phyloP scores from a whole-genome alignment of 108 stramenopile species.

The Nannochloropsis gaditana region DNA sequence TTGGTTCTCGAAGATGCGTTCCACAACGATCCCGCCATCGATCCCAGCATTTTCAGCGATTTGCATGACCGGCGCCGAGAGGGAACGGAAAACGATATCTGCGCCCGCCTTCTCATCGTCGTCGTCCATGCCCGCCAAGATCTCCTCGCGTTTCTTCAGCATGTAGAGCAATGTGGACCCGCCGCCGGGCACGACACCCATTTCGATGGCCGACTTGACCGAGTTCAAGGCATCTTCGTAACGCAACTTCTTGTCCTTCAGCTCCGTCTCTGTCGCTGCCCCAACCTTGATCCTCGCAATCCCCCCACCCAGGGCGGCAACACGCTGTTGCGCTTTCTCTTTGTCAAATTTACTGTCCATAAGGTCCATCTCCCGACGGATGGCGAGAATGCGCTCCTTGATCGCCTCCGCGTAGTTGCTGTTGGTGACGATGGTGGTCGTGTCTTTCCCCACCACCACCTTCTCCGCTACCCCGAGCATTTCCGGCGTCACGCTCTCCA shows the following conservation, averaged over 20 bases:
- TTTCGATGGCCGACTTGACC: constrained; percentile 76
- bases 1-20: constrained; percentile 40
- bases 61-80: constrained; percentile 78
- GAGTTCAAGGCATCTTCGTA: constrained; percentile 95
- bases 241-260: constrained; percentile 96
- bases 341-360: constrained; percentile 84
- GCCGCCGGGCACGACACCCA: constrained; percentile 93
- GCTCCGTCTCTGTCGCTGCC: constrained; percentile 93
- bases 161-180: constrained; percentile 80
- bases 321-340: constrained; percentile 85
- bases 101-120: constrained; percentile 84
- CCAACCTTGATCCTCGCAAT: constrained; percentile 95
- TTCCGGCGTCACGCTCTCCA: constrained; percentile 73
- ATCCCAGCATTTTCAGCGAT: constrained; percentile 87
- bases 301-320: constrained; percentile 90
- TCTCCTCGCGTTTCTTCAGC: constrained; percentile 57
- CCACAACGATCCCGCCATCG: constrained; percentile 50
- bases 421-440: constrained; percentile 88
- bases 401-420: constrained; percentile 79
- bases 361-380: constrained; percentile 70
- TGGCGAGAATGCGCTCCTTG: constrained; percentile 74
- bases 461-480: constrained; percentile 91
- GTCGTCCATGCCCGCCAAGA: constrained; percentile 65
- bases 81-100: constrained; percentile 70
- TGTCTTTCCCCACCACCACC: constrained; percentile 81